phyloP scores from a whole-genome alignment of 345 rosid species.

The Rhodamnia rubescens region DNA sequence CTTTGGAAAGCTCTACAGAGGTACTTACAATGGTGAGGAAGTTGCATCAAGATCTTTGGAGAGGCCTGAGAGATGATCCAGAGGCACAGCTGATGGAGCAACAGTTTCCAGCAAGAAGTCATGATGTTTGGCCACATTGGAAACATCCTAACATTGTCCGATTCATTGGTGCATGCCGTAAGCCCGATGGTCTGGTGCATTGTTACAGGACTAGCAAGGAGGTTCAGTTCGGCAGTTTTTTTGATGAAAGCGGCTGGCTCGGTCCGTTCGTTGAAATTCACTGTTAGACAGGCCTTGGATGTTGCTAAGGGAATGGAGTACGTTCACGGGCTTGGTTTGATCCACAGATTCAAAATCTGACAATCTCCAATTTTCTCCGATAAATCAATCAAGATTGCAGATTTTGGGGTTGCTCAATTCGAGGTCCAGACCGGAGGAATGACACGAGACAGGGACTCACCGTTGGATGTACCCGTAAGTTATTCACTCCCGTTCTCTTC shows the following conservation, averaged over 20 bases:
- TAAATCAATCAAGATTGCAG: conserved; percentile 41
- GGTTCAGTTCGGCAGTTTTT: conserved; percentile 33
- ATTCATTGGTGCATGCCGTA: conserved; percentile 30
- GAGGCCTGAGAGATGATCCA: conserved; percentile 28
- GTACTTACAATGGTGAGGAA: conserved; percentile 31
- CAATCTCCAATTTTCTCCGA: conserved; percentile 23
- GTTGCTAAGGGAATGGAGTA: conserved; percentile 39
- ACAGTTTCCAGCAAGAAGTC: conserved; percentile 37
- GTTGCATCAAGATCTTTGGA: conserved; percentile 37
- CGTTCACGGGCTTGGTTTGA: conserved; percentile 27
- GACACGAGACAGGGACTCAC: conserved; percentile 42
- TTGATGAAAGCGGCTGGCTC: conserved; percentile 14
- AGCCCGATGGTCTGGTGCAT: conserved; percentile 41
- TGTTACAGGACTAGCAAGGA: conserved; percentile 34
- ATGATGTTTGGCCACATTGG: conserved; percentile 32
- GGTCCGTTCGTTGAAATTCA: conserved; percentile 23
- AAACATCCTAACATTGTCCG: conserved; percentile 30
- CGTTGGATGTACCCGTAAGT: conserved; percentile 54
- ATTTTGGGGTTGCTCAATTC: conserved; percentile 36
- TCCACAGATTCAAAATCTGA: conserved; percentile 35
- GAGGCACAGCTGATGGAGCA: conserved; percentile 33
- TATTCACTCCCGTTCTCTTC: neutral
- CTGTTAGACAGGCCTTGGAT: conserved; percentile 35
- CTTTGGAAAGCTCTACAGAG: conserved; percentile 37
- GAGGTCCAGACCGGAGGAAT: conserved; percentile 40